Percentiles rank a stretch among this genome's conserved stretches.
Evolutionary conservation across 257 asterid genomes (phyloP).

Genomic region (Gentiana macrophylla): DNA sequence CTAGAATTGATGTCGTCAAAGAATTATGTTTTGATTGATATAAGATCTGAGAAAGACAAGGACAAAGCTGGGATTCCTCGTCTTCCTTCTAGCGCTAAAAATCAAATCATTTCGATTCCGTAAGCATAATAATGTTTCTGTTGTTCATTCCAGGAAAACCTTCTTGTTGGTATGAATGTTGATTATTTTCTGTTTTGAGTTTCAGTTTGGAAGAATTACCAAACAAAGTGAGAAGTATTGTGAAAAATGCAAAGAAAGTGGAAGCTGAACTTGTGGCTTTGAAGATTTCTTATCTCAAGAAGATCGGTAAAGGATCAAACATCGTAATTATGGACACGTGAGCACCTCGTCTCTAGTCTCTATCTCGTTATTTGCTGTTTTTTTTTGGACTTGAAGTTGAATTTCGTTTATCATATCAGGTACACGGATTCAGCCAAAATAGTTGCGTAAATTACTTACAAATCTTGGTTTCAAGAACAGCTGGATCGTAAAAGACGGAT

Average conservation of each 20-base stretch:
- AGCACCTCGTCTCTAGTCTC: conserved; percentile 18
- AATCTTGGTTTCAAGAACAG: conserved; percentile 80
- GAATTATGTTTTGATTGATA: conserved; percentile 76
- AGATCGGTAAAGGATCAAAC: conserved; percentile 63
- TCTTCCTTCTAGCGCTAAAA: conserved; percentile 72
- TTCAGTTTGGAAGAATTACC: conserved; percentile 88
- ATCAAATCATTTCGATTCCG: conserved; percentile 71
- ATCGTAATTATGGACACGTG: conserved; percentile 85
- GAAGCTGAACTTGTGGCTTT: conserved; percentile 86
- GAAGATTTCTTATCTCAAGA: conserved; percentile 87
- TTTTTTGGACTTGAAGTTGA: background rate
- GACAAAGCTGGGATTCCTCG: conserved; percentile 82
- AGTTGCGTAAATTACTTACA: conserved; percentile 68
- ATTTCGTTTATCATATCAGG: conserved; percentile 25
- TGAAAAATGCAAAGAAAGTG: conserved; percentile 64
- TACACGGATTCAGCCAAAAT: conserved; percentile 73
- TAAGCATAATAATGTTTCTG: conserved; percentile 24
- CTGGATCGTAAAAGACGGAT: conserved; percentile 77
- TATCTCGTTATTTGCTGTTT: background rate
- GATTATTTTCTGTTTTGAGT: background rate
- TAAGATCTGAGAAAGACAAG: conserved; percentile 91
- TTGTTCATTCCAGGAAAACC: background rate
- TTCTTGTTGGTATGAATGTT: no score
- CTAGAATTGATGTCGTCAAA: conserved; percentile 70
- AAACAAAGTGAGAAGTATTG: conserved; percentile 53